These are phyloP conservation scores for Aspergillus funiculosus DNA, from an alignment of 495 filamentous ascomycete genomes.

Conservation along the genomic window DNA sequence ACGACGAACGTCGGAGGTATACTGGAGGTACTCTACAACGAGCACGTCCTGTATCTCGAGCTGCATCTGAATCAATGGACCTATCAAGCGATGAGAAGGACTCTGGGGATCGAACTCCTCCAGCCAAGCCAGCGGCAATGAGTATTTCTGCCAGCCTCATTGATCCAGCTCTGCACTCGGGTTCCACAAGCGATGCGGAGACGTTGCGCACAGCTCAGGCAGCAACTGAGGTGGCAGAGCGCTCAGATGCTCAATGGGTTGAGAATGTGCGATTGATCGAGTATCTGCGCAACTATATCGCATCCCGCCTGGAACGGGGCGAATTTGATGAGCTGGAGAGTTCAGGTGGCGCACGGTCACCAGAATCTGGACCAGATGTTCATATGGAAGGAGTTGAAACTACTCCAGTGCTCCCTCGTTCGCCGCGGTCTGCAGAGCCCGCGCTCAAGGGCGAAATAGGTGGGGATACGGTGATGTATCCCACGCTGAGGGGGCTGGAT, in stretches of 20 bases:
- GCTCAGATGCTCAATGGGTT: slow-evolving; percentile 70
- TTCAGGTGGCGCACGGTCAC: slow-evolving; percentile 16
- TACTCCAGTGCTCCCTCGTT: slow-evolving; percentile 14
- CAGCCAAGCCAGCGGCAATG: slow-evolving; percentile 38
- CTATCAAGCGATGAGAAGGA: slow-evolving; percentile 47
- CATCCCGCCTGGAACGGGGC: slow-evolving; percentile 54
- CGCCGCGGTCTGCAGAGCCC: slow-evolving; percentile 14
- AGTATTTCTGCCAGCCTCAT: slow-evolving; percentile 47
- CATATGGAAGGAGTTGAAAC: slow-evolving; percentile 42
- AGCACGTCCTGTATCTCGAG: slow-evolving; percentile 46
- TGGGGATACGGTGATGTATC: slow-evolving; percentile 38
- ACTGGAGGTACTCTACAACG: slow-evolving; percentile 84
- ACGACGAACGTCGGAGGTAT: slow-evolving; percentile 75
- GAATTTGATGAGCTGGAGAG: slow-evolving; percentile 50
- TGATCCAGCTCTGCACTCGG: slow-evolving; percentile 46
- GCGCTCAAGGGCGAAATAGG: slow-evolving; percentile 22
- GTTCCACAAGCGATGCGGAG: slow-evolving; percentile 35
- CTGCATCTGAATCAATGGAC: slow-evolving; percentile 46
- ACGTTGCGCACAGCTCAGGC: slow-evolving; percentile 41
- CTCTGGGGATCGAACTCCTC: slow-evolving; percentile 42
- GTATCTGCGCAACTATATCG: slow-evolving; percentile 62
- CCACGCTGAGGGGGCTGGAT: slow-evolving; percentile 39
- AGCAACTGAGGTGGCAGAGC: slow-evolving; percentile 43
- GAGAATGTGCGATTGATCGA: slow-evolving; percentile 79
- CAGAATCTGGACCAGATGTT: slow-evolving; percentile 22